phyloP scores from a whole-genome alignment of 306 rosid species.

The Cicer pinnatifidum region DNA sequence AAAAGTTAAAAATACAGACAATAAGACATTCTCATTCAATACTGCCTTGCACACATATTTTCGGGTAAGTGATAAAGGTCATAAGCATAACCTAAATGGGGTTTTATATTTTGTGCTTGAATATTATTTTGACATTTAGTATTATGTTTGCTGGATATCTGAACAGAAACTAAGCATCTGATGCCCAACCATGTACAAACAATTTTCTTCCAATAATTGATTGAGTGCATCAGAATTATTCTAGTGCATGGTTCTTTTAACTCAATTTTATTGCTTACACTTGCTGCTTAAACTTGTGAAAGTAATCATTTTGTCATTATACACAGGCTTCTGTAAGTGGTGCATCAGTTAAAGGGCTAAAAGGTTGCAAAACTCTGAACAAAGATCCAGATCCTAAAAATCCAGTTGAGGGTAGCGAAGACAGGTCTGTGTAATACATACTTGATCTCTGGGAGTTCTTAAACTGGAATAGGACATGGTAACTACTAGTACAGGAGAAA shows the following conservation, averaged over 20 bases:
- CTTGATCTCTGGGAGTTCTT: slow-evolving; percentile 21
- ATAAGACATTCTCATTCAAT: slow-evolving; percentile 78
- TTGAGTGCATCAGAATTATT: slow-evolving; percentile 18
- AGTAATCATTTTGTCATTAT: slow-evolving; percentile 41
- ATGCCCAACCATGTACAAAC: slow-evolving; percentile 14
- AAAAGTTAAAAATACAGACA: slow-evolving; percentile 75
- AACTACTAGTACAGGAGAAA: slow-evolving; percentile 1
- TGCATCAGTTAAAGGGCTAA: slow-evolving; percentile 81
- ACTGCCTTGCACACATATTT: slow-evolving; percentile 92
- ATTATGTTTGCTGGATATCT: slow-evolving; percentile 36
- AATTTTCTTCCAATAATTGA: slow-evolving; percentile 14
- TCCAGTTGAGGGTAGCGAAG: slow-evolving; percentile 88
- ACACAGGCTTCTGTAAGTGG: slow-evolving; percentile 78
- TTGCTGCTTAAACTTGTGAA: slow-evolving; percentile 34
- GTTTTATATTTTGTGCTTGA: slow-evolving; percentile 35
- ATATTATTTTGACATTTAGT: neutral
- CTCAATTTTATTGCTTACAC: slow-evolving; percentile 23
- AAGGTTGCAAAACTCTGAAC: slow-evolving; percentile 80
- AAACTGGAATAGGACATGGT: slow-evolving; percentile 9
- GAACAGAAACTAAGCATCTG: slow-evolving; percentile 19
- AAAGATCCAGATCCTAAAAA: slow-evolving; percentile 88
- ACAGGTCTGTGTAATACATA: slow-evolving; percentile 59
- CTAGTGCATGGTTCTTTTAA: neutral
- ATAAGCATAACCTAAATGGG: slow-evolving; percentile 25
- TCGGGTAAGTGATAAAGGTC: slow-evolving; percentile 58